Conservation (phyloP, 164 flowering plant genomes). For the Nymphaea colorata region DNA sequence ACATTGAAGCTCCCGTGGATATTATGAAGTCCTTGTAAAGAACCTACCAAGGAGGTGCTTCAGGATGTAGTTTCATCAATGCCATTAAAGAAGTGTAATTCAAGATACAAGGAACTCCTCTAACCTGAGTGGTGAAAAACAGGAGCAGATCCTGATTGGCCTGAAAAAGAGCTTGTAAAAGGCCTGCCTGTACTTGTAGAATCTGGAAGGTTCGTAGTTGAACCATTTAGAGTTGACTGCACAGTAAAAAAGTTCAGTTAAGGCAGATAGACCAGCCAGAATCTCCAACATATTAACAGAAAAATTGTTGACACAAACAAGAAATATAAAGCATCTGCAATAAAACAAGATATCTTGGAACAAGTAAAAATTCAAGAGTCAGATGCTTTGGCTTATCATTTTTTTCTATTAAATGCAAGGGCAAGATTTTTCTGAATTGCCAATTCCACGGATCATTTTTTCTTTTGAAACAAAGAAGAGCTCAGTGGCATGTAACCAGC, state of each 20-base stretch:
- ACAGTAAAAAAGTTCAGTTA: constrained; percentile 5
- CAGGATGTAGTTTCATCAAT: not conserved
- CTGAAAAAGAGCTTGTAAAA: constrained; percentile 56
- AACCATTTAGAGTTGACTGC: constrained; percentile 65
- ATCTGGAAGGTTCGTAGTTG: constrained; percentile 66
- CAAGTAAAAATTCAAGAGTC: not conserved
- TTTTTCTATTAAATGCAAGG: too few species aligned
- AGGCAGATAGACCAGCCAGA: not conserved
- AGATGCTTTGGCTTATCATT: not conserved
- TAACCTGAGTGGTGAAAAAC: constrained; percentile 66
- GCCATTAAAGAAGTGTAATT: not conserved
- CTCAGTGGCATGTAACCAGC: not conserved
- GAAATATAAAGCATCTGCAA: not conserved
- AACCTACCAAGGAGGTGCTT: constrained; percentile 19
- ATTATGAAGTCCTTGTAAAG: constrained; percentile 61
- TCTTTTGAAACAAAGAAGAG: not conserved
- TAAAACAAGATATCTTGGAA: not conserved
- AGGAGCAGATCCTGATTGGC: constrained; percentile 67
- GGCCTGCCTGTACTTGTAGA: constrained; percentile 37
- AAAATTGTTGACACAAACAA: not conserved
- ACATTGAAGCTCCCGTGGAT: constrained; percentile 73
- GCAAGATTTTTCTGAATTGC: too few species aligned
- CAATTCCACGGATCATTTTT: too few species aligned
- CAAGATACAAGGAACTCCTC: constrained; percentile 8
- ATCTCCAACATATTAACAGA: not conserved